Percentiles rank a stretch among this genome's conserved stretches.
phyloP scores from a whole-genome alignment of 192 early-diverging fungal genomes.

The Mortierella hygrophila region DNA sequence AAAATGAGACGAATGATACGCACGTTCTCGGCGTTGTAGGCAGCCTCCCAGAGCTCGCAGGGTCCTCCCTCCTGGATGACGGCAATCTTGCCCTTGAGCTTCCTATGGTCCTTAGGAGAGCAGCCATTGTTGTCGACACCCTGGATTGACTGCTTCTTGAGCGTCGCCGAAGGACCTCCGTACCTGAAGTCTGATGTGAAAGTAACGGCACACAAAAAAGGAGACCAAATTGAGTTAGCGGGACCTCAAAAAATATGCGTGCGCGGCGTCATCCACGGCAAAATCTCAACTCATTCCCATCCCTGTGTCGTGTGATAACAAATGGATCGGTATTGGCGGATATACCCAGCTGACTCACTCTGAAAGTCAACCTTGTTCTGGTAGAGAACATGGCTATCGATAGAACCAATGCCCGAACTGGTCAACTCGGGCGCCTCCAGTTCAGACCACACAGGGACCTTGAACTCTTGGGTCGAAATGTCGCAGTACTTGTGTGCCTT shows the following conservation, averaged over 20 bases:
- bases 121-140: slow-evolving; percentile 64
- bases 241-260: background rate
- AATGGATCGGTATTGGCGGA: background rate
- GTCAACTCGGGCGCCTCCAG: slow-evolving; percentile 48
- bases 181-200: slow-evolving; percentile 65
- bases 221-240: background rate
- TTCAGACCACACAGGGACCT: slow-evolving; percentile 62
- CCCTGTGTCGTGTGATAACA: background rate
- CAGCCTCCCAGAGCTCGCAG: slow-evolving; percentile 69
- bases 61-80: slow-evolving; percentile 58
- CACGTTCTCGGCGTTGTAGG: slow-evolving; percentile 68
- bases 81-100: slow-evolving; percentile 65
- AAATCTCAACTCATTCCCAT: background rate
- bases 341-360: slow-evolving; percentile 45
- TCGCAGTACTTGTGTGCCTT: slow-evolving; percentile 47
- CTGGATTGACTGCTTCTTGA: slow-evolving; percentile 57
- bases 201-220: background rate
- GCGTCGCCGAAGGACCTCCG: slow-evolving; percentile 64
- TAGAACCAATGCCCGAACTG: slow-evolving; percentile 31
- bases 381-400: slow-evolving; percentile 26
- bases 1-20: background rate
- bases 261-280: background rate
- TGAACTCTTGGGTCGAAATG: slow-evolving; percentile 63
- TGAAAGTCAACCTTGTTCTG: slow-evolving; percentile 63
- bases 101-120: slow-evolving; percentile 41